Conservation (phyloP, 2,329 filamentous ascomycete species). For the Phialophora tarda region DNA sequence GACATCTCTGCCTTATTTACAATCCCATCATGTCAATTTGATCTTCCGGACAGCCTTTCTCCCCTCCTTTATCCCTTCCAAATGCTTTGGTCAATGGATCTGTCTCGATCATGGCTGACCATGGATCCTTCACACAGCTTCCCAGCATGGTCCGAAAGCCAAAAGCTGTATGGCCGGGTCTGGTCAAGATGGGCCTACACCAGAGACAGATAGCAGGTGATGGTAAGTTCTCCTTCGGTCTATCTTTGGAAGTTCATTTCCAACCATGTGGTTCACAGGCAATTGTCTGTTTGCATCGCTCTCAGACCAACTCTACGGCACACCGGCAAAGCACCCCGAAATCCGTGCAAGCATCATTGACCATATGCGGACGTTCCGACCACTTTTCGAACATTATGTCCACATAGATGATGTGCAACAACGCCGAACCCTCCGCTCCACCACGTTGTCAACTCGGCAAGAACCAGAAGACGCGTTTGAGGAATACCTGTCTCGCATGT, state of each 20-base stretch:
- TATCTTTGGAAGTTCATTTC: slow-evolving; percentile 6
- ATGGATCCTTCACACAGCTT: slow-evolving; percentile 39
- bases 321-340: slow-evolving; percentile 61
- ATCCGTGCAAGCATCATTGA: slow-evolving; percentile 65
- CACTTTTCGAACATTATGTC: slow-evolving; percentile 70
- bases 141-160: slow-evolving; percentile 41
- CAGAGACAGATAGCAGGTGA: slow-evolving; percentile 40
- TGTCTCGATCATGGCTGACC: slow-evolving; percentile 39
- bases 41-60: slow-evolving; percentile 8
- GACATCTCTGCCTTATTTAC: slow-evolving; percentile 23
- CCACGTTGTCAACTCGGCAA: slow-evolving; percentile 53
- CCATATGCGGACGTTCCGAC: slow-evolving; percentile 65
- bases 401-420: slow-evolving; percentile 56
- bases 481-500: slow-evolving; percentile 65
- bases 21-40: slow-evolving; percentile 29
- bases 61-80: slow-evolving; percentile 24
- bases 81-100: slow-evolving; percentile 40
- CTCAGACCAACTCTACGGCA: slow-evolving; percentile 69
- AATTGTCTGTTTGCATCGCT: slow-evolving; percentile 74
- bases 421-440: slow-evolving; percentile 40
- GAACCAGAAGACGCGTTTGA: slow-evolving; percentile 64
- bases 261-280: slow-evolving; percentile 51
- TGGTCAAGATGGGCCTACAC: slow-evolving; percentile 38
- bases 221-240: slow-evolving; percentile 29
- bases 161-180: slow-evolving; percentile 39